A percentile compares a stretch with the other conserved stretches of the same genome.
phyloP scores from a whole-genome alignment of 306 rosid species.

The Datisca glomerata region DNA sequence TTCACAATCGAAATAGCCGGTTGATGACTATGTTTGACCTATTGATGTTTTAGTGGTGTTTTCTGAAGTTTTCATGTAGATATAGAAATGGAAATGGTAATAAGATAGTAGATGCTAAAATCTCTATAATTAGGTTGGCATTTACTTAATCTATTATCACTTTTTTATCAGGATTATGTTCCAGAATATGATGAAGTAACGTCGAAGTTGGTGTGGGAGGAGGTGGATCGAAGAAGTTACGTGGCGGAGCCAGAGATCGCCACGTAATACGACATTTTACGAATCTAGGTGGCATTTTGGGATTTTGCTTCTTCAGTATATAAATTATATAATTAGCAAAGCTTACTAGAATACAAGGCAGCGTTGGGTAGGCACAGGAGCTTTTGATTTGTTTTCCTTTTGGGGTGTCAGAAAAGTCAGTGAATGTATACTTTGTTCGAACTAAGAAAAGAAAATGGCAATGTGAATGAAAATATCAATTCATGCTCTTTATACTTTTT shows the following conservation, averaged over 20 bases:
- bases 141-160: no score
- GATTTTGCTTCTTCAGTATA: slow-evolving; percentile 44
- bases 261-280: slow-evolving; percentile 28
- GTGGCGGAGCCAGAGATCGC: slow-evolving; percentile 72
- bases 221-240: slow-evolving; percentile 40
- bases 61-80: background rate
- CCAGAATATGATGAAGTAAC: slow-evolving; percentile 80
- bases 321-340: slow-evolving; percentile 5
- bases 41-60: no score
- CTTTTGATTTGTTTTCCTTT: no score
- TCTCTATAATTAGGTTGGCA: slow-evolving; percentile 4
- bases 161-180: slow-evolving; percentile 81
- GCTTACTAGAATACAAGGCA: background rate
- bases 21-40: no score
- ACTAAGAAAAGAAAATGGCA: no score
- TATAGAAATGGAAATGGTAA: background rate
- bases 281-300: slow-evolving; percentile 15
- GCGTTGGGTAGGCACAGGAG: no score
- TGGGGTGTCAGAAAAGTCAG: no score
- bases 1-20: no score
- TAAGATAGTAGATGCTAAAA: background rate
- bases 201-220: slow-evolving; percentile 95
- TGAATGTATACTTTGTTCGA: no score
- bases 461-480: no score
- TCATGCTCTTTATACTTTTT: no score